A percentile compares a stretch with the other conserved stretches of the same genome.
These are phyloP conservation scores for Cryptosporidium ubiquitum DNA, from an alignment of 169 alveolate genomes.

Conservation along the genomic window DNA sequence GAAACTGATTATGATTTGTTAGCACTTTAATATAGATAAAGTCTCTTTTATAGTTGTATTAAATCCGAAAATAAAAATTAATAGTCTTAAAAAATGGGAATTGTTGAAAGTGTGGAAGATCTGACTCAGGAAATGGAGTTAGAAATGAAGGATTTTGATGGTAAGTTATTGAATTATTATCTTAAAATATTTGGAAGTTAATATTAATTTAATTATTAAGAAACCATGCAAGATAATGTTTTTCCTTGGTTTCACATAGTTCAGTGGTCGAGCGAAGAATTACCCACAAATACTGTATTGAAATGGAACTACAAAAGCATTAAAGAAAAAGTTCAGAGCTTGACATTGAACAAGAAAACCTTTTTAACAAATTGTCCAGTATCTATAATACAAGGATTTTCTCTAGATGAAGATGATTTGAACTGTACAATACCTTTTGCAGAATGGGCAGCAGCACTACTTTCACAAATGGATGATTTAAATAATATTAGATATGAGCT, in stretches of 20 bases:
- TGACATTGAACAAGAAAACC: conserved; percentile 40
- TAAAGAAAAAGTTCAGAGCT: conserved; percentile 42
- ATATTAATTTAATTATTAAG: neutral
- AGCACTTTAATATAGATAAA: too few relatives aligned
- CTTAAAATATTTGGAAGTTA: neutral
- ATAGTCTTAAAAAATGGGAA: conserved; percentile 20
- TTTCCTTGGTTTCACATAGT: conserved; percentile 78
- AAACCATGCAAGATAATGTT: conserved; percentile 73
- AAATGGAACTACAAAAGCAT: conserved; percentile 72
- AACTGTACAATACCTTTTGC: conserved; percentile 17
- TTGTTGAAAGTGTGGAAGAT: conserved; percentile 62
- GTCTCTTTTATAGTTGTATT: too few relatives aligned
- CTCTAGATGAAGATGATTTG: conserved; percentile 48
- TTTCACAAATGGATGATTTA: conserved; percentile 62
- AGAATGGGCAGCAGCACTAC: conserved; percentile 76
- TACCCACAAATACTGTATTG: conserved; percentile 75
- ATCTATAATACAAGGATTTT: conserved; percentile 40
- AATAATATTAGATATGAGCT: conserved; percentile 72
- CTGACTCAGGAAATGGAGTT: conserved; percentile 38
- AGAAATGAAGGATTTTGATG: conserved; percentile 70
- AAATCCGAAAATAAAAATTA: too few relatives aligned
- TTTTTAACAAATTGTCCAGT: conserved; percentile 72
- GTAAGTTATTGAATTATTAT: neutral
- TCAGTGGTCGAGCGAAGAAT: conserved; percentile 77
- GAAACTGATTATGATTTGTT: neutral